These are phyloP conservation scores for Termitomyces sp. DNA, from an alignment of 768 basidiomycete species.

Conservation along the genomic window DNA sequence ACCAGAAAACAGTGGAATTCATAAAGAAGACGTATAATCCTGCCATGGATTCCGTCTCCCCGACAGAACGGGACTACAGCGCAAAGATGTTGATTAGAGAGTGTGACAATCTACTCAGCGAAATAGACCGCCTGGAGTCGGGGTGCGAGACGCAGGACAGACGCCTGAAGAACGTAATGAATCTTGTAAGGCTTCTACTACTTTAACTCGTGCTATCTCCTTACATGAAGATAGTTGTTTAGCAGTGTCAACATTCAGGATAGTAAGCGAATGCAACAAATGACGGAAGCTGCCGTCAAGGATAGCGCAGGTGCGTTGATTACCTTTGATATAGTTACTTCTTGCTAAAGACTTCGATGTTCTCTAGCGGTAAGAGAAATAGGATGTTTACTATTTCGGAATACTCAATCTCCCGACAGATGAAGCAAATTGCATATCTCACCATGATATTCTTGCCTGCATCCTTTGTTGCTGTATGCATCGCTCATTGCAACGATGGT, in stretches of 20 bases:
- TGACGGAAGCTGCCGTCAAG: conserved; percentile 48
- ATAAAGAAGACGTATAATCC: conserved; percentile 42
- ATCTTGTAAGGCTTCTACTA: conserved; percentile 28
- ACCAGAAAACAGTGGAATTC: conserved; percentile 40
- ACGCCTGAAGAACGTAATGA: conserved; percentile 48
- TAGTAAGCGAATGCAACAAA: not conserved
- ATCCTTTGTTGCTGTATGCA: conserved; percentile 40
- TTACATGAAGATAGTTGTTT: conserved; percentile 38
- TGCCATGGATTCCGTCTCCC: conserved; percentile 34
- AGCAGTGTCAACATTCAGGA: conserved; percentile 47
- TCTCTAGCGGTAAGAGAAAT: conserved; percentile 16
- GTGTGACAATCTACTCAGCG: conserved; percentile 41
- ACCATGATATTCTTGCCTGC: conserved; percentile 61
- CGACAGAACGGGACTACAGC: conserved; percentile 24
- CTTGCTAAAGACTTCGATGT: not conserved
- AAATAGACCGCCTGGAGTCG: conserved; percentile 40
- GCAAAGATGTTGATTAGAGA: conserved; percentile 36
- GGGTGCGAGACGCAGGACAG: conserved; percentile 35
- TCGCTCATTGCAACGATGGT: not conserved
- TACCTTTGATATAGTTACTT: not conserved
- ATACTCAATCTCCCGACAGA: conserved; percentile 19
- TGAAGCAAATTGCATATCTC: conserved; percentile 57
- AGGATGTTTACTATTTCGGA: not conserved
- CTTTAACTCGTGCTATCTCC: not conserved
- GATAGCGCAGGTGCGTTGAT: conserved; percentile 38